Evolutionary conservation across 768 basidiomycete species (phyloP).

Genomic region (Boletus patriciae): DNA sequence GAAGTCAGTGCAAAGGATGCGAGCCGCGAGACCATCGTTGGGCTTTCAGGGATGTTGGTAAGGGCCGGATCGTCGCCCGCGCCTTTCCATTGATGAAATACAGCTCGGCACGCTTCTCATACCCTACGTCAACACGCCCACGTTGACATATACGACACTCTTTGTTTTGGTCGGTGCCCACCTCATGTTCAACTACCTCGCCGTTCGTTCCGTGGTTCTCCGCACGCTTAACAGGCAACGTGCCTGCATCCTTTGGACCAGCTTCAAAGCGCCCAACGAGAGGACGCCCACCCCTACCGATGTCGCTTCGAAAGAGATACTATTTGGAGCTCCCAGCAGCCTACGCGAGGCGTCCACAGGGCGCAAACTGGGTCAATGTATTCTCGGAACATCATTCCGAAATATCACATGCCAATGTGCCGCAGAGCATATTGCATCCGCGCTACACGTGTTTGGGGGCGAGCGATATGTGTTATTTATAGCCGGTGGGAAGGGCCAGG

Average conservation of each 20-base stretch:
- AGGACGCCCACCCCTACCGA: conserved; percentile 35
- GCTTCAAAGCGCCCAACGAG: conserved; percentile 9
- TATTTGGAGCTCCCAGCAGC: conserved; percentile 42
- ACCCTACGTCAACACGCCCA: conserved; percentile 49
- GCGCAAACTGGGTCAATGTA: conserved; percentile 43
- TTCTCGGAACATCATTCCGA: conserved; percentile 50
- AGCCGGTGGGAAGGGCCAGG: conserved; percentile 5
- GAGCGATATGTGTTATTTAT: conserved; percentile 60
- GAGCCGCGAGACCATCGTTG: conserved; percentile 70
- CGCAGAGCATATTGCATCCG: conserved; percentile 17
- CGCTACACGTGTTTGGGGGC: conserved; percentile 42
- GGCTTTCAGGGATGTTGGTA: conserved; percentile 66
- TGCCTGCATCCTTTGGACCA: conserved; percentile 50
- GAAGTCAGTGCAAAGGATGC: conserved; percentile 73
- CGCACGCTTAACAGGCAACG: conserved; percentile 63
- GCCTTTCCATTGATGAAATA: neutral
- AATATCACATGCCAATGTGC: conserved; percentile 11
- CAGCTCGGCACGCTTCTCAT: conserved; percentile 64
- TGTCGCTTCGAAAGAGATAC: conserved; percentile 44
- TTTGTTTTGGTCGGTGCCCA: conserved; percentile 54
- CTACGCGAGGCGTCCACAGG: conserved; percentile 41
- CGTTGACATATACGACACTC: conserved; percentile 51
- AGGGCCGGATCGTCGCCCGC: conserved; percentile 16
- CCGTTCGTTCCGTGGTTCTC: conserved; percentile 56
- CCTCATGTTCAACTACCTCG: conserved; percentile 57